Percentiles rank a stretch among this genome's conserved stretches.
These are phyloP conservation scores for Martensiomyces pterosporus DNA, from an alignment of 192 early-diverging fungal species.

Conservation along the genomic window DNA sequence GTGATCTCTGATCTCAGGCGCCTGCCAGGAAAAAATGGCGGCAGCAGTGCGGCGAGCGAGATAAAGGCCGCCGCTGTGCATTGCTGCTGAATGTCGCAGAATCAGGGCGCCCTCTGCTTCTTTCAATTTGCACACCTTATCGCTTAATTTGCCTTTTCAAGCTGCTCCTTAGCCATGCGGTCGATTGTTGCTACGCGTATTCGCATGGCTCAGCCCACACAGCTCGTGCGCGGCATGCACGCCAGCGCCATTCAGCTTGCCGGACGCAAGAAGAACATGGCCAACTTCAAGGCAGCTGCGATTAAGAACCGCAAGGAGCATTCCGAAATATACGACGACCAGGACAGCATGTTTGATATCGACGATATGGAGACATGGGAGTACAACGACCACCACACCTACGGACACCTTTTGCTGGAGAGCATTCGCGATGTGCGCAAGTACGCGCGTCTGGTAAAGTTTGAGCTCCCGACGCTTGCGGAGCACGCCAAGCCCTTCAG, in stretches of 20 bases:
- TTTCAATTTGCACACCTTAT: background rate
- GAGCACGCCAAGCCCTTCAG: conserved; percentile 35
- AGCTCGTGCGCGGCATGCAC: conserved; percentile 15
- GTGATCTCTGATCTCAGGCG: too few relatives aligned
- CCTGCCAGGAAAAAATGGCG: too few relatives aligned
- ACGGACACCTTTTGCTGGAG: conserved; percentile 35
- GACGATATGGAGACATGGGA: conserved; percentile 17
- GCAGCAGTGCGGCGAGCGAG: too few relatives aligned
- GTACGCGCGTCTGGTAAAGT: conserved; percentile 40
- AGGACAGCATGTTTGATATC: conserved; percentile 23
- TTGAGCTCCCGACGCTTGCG: conserved; percentile 37
- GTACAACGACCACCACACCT: conserved; percentile 38
- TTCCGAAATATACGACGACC: conserved; percentile 26
- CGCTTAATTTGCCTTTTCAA: too few relatives aligned
- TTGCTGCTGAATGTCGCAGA: too few relatives aligned
- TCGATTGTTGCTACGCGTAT: conserved; percentile 1
- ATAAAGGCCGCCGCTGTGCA: too few relatives aligned
- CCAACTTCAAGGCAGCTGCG: conserved; percentile 10
- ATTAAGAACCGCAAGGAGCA: conserved; percentile 28
- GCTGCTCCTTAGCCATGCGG: background rate
- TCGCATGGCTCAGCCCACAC: conserved; percentile 5
- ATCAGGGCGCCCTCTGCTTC: background rate
- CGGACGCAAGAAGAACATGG: conserved; percentile 30
- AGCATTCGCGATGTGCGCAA: conserved; percentile 45
- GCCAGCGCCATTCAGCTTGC: conserved; percentile 17